phyloP scores from a whole-genome alignment of 1,284 basidiomycete species.

The Cutaneotrichosporon sp. region DNA sequence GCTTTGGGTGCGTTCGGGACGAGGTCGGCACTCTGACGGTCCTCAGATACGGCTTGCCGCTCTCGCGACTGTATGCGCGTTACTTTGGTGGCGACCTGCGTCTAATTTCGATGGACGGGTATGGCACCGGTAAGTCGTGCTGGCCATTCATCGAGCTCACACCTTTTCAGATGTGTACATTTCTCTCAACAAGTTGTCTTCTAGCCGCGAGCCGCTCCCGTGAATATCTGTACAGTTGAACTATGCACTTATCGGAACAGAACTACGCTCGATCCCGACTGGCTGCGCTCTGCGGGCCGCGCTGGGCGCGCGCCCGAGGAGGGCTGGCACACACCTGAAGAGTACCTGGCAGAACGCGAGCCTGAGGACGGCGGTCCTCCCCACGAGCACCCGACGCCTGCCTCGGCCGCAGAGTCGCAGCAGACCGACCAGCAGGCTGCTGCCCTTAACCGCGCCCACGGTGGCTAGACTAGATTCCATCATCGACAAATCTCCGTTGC shows the following conservation, averaged over 20 bases:
- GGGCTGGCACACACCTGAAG: background rate
- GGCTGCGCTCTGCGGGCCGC: background rate
- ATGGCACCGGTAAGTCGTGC: conserved; percentile 5
- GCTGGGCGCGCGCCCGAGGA: background rate
- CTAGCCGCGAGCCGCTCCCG: conserved; percentile 24
- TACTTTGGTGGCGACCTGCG: conserved; percentile 78
- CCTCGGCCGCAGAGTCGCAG: no score
- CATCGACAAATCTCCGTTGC: no score
- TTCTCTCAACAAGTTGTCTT: conserved; percentile 44
- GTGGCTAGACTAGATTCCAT: no score
- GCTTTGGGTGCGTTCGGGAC: conserved; percentile 56
- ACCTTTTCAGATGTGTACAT: conserved; percentile 35
- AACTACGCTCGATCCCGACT: background rate
- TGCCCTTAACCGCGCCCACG: no score
- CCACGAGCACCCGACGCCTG: no score
- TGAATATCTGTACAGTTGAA: conserved; percentile 9
- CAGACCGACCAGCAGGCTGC: no score
- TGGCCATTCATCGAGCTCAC: background rate
- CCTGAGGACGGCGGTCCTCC: no score
- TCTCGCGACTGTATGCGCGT: conserved; percentile 71
- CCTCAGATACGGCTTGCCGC: conserved; percentile 70
- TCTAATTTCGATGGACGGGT: conserved; percentile 93
- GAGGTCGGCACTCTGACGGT: conserved; percentile 83
- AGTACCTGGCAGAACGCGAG: background rate
- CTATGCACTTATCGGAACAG: conserved; percentile 3